phyloP scores from a whole-genome alignment of 1,139 yeast genomes.

The Lodderomyces pseudojiufengensis region DNA sequence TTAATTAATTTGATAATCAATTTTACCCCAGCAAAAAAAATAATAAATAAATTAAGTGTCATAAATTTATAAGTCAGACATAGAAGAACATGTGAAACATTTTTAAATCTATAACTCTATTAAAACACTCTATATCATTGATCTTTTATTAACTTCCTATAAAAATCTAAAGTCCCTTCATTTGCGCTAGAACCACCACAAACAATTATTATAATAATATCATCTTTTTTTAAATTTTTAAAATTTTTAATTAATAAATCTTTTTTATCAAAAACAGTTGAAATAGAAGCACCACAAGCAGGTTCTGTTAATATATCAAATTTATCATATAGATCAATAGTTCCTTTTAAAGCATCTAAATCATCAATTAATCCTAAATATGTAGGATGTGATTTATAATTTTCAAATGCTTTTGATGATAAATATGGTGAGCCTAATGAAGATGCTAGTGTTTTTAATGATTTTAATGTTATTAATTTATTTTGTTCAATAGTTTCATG shows the following conservation, averaged over 20 bases:
- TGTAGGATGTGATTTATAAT: constrained; percentile 21
- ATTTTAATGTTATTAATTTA: constrained; percentile 24
- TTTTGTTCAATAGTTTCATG: constrained; percentile 27
- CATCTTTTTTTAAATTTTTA: constrained; percentile 24
- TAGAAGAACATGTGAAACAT: too few species aligned
- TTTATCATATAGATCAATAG: constrained; percentile 23
- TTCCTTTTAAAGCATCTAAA: constrained; percentile 30
- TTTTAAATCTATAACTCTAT: too few species aligned
- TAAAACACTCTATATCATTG: neutral
- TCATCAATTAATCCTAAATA: constrained; percentile 32
- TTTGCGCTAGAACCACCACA: constrained; percentile 40
- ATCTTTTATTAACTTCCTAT: constrained; percentile 12
- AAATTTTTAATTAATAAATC: constrained; percentile 21
- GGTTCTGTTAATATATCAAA: constrained; percentile 33
- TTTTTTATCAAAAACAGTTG: constrained; percentile 23
- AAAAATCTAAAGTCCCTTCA: constrained; percentile 18
- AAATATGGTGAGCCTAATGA: constrained; percentile 41
- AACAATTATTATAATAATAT: constrained; percentile 33
- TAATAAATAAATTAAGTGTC: too few species aligned
- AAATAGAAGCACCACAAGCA: constrained; percentile 41
- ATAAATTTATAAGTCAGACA: too few species aligned
- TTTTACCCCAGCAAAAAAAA: too few species aligned
- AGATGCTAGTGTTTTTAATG: constrained; percentile 35
- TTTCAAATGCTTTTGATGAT: constrained; percentile 25
- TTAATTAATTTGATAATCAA: too few species aligned